phyloP scores from a whole-genome alignment of 108 stramenopile genomes.

The Fistulifera pelliculosa region DNA sequence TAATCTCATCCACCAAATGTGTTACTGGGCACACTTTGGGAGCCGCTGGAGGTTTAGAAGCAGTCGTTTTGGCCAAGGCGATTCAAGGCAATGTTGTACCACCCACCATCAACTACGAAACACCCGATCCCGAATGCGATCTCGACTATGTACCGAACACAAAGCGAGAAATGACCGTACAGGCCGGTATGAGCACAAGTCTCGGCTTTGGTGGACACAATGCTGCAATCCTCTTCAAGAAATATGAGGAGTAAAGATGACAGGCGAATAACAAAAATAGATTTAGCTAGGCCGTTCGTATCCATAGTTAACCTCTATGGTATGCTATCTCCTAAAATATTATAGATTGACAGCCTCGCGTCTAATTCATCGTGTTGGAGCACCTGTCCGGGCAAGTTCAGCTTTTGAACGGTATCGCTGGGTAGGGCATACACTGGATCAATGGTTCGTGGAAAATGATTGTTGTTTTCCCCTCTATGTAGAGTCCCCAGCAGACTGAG shows the following conservation, averaged over 20 bases:
- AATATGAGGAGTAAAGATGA: conserved; percentile 21
- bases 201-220: conserved; percentile 98
- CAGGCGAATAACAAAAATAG: too few species aligned
- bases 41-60: conserved; percentile 95
- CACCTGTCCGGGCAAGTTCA: conserved; percentile 55
- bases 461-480: conserved; percentile 5
- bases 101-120: conserved; percentile 93
- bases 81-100: conserved; percentile 81
- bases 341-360: too few species aligned
- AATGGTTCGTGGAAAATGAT: conserved; percentile 43
- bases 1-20: conserved; percentile 89
- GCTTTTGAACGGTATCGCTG: conserved; percentile 51
- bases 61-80: conserved; percentile 77
- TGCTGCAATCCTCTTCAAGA: conserved; percentile 95
- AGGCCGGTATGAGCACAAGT: conserved; percentile 91
- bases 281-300: too few species aligned
- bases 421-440: conserved; percentile 88
- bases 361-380: conserved; percentile 6
- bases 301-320: too few species aligned
- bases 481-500: conserved; percentile 80
- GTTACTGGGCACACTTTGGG: conserved; percentile 95
- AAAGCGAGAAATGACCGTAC: conserved; percentile 84
- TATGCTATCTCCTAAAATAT: too few species aligned
- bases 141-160: conserved; percentile 92
- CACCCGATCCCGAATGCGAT: conserved; percentile 93